Percentiles rank a stretch among this genome's conserved stretches.
phyloP scores from a whole-genome alignment of 2,329 filamentous ascomycete species.

The Neonectria ditissima region DNA sequence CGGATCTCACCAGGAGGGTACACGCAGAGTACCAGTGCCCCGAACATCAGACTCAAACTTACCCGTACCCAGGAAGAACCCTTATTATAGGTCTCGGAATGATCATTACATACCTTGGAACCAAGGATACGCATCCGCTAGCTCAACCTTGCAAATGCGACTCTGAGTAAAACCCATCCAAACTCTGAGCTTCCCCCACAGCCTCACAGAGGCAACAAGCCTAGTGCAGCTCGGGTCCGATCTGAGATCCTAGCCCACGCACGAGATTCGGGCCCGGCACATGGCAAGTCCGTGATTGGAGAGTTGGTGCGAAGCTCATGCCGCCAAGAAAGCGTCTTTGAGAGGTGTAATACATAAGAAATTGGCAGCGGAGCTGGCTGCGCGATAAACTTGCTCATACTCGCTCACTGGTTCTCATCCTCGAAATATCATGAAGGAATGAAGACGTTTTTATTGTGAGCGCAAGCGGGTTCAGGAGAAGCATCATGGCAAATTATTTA shows the following conservation, averaged over 20 bases:
- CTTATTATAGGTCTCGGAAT: not conserved
- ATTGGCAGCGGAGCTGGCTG: slow-evolving; percentile 6
- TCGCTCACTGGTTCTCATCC: slow-evolving; percentile 2
- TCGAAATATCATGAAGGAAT: not conserved
- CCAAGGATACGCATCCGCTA: not conserved
- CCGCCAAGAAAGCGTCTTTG: not conserved
- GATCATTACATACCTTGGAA: not conserved
- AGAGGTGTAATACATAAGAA: not conserved
- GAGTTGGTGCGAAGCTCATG: not conserved
- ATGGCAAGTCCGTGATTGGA: slow-evolving; percentile 11
- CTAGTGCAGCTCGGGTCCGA: slow-evolving; percentile 8
- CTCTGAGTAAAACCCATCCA: slow-evolving; percentile 4
- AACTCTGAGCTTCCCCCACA: not conserved
- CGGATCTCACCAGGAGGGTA: not conserved
- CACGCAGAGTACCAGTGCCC: not conserved
- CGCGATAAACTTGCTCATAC: slow-evolving; percentile 24
- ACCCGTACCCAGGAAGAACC: not conserved
- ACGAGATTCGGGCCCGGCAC: not conserved
- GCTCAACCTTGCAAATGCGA: not conserved
- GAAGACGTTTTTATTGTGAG: too few relatives aligned
- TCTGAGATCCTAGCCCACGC: slow-evolving; percentile 12
- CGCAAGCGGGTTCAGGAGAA: not conserved
- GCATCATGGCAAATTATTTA: not conserved
- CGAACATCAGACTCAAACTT: not conserved
- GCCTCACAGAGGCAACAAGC: not conserved